Evolutionary conservation across 2,329 filamentous ascomycete genomes (phyloP).

Genomic region (Alternaria novae-zelandiae): DNA sequence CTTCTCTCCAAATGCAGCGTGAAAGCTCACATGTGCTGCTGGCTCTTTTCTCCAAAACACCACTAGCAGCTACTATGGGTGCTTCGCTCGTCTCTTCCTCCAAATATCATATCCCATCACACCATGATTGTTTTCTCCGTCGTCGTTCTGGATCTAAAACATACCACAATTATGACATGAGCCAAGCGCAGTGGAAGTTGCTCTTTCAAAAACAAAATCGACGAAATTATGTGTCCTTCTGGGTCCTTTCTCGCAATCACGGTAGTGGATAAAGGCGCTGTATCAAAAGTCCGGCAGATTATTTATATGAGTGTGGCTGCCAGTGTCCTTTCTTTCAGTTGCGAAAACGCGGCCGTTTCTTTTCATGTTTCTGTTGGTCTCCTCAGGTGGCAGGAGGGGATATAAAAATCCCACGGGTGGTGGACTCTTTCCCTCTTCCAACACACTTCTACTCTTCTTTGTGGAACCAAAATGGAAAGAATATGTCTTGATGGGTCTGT

Average conservation of each 20-base stretch:
- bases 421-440: background rate
- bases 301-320: background rate
- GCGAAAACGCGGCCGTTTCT: background rate
- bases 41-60: background rate
- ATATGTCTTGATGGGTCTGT: background rate
- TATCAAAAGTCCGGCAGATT: too few relatives aligned
- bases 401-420: background rate
- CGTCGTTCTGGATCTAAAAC: background rate
- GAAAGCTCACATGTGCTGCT: background rate
- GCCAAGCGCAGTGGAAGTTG: background rate
- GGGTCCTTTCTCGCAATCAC: background rate
- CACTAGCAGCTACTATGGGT: too few relatives aligned
- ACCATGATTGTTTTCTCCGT: background rate
- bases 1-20: background rate
- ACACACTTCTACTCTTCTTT: background rate
- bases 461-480: background rate
- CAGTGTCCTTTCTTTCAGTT: background rate
- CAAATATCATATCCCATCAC: background rate
- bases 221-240: background rate
- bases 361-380: background rate
- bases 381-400: background rate
- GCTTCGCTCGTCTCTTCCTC: background rate
- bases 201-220: background rate
- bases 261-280: background rate
- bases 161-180: accelerated